Evolutionary conservation across 352 stramenopile genomes (phyloP).

Genomic region (Phytophthora hibernalis): DNA sequence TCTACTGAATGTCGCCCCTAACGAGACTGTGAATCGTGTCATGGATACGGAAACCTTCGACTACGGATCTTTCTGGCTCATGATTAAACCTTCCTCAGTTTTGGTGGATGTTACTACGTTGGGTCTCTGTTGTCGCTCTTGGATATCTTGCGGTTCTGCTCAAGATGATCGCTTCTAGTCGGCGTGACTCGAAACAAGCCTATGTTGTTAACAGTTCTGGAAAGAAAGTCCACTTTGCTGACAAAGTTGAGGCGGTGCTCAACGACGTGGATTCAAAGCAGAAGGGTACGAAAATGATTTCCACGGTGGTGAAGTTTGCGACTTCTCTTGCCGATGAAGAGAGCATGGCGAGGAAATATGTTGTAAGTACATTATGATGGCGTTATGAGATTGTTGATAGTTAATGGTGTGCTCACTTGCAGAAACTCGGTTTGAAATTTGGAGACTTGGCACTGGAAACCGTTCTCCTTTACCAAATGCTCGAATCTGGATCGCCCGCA

Average conservation of each 20-base stretch:
- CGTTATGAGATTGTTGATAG: too few species aligned
- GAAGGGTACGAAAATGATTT: neutral
- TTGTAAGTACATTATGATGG: conserved; percentile 7
- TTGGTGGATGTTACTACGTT: conserved; percentile 6
- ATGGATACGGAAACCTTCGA: conserved; percentile 34
- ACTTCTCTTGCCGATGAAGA: neutral
- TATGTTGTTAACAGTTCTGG: neutral
- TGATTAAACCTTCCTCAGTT: conserved; percentile 8
- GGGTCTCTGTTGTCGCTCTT: conserved; percentile 16
- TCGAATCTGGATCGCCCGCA: conserved; percentile 21
- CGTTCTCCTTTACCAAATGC: conserved; percentile 23
- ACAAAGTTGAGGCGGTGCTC: neutral
- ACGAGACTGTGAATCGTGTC: conserved; percentile 25
- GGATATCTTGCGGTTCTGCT: conserved; percentile 15
- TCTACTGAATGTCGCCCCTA: conserved; percentile 26
- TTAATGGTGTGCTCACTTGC: neutral
- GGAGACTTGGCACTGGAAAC: conserved; percentile 24
- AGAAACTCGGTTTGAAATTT: conserved; percentile 31
- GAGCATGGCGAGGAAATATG: conserved; percentile 10
- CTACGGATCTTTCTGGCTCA: conserved; percentile 34
- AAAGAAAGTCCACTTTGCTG: neutral
- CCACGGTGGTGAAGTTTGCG: neutral
- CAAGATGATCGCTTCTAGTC: neutral
- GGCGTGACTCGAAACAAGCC: neutral
- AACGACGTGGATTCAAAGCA: neutral